Percentiles rank a stretch among this genome's conserved stretches.
Conservation (phyloP, 495 filamentous ascomycete genomes). For the Xylaria palmicola region DNA sequence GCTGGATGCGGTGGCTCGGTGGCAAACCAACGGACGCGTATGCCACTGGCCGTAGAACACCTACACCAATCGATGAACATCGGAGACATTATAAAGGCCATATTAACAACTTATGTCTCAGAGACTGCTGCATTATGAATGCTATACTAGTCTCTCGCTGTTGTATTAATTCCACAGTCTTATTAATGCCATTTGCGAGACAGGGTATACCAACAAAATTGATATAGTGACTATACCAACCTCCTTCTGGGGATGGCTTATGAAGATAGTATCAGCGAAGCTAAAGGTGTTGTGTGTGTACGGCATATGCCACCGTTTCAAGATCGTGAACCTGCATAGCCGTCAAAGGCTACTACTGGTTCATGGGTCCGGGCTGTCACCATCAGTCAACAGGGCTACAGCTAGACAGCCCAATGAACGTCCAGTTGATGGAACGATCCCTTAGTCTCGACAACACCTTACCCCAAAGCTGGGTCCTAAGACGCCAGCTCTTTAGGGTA, state of each 20-base stretch:
- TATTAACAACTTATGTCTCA: neutral
- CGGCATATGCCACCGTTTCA: conserved; percentile 17
- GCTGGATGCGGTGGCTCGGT: conserved; percentile 5
- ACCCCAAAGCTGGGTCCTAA: neutral
- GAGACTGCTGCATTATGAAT: neutral
- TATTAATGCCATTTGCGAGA: neutral
- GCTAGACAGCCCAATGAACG: neutral
- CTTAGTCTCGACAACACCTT: neutral
- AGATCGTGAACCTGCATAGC: conserved; percentile 5
- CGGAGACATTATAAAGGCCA: neutral
- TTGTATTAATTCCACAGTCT: neutral
- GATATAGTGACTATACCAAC: too few relatives aligned
- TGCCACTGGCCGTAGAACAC: conserved; percentile 10
- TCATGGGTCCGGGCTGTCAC: neutral
- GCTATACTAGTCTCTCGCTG: neutral
- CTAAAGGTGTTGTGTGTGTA: conserved; percentile 8
- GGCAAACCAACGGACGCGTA: conserved; percentile 3
- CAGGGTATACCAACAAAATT: neutral
- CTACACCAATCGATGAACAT: neutral
- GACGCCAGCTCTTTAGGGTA: too few relatives aligned
- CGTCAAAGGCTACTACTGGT: conserved; percentile 9
- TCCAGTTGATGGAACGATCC: neutral
- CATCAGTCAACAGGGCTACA: neutral
- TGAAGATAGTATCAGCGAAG: neutral
- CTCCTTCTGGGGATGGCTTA: too few relatives aligned